Evolutionary conservation across 306 rosid species (phyloP), one percentile per base, ranked within the genome.

Genomic region (Medicago arabica): DNA sequence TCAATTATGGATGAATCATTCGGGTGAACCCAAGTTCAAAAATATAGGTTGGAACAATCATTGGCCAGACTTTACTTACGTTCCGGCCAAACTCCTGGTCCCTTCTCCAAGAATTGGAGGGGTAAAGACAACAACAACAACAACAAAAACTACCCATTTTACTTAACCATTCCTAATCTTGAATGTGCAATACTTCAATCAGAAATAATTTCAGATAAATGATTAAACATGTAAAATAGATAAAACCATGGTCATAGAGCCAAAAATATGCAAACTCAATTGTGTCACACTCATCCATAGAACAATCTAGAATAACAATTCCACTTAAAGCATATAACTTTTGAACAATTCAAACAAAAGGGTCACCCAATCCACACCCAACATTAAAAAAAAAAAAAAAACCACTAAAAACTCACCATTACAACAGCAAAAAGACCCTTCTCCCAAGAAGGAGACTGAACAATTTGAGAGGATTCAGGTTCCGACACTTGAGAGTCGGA

Each of bases 351-450:
- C 3, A 70, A 62, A 41, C 82, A 70, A 69, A 12, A 34, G 81
- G 81, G 78, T 64, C 44, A 57, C 51, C 2, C 14, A 3, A 66
- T n/a, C 47, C 36, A 38, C 3, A 46, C 55, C 1, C 67, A 53
- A 70, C 38, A 67, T 51, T 25, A n/a, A n/a, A n/a, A n/a, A n/a
- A n/a, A n/a, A 9, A 40, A 19, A 47, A 40, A 38, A 80, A 38
- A 5, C 12, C 10, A 41, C 16, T 16, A 15, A 71, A 14, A 60
- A 83, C 90, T 73, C 47, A 95, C 99, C 99, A 95, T 89, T 39
- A 92, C 96, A 9, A 95, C 99, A 9, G 93, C 99, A 76, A 92
- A 92, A 65, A 90, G 85, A 76, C 85, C 76, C 19, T 90, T 83
- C 80, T 95, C 97, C 72, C 97, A 92, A 12, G 83, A 74, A 0